A percentile compares a stretch with the other conserved stretches of the same genome.
phyloP scores from a whole-genome alignment of 306 rosid species.

The Corylus heterophylla region DNA sequence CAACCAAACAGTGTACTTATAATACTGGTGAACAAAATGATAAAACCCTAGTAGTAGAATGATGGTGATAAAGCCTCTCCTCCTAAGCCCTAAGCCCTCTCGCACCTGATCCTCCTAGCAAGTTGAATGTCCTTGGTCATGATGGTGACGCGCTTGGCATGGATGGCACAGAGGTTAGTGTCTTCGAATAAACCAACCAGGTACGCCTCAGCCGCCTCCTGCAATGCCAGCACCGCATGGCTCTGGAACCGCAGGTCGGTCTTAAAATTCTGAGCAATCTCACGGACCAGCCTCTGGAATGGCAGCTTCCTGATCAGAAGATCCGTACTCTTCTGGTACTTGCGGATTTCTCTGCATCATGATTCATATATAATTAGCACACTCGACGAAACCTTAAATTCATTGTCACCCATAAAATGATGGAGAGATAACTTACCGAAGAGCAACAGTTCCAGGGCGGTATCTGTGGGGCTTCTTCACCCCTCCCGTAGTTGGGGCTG shows the following conservation, averaged over 20 bases:
- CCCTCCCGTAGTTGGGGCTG: constrained; percentile 54
- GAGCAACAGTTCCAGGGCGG: constrained; percentile 54
- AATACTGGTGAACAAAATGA: no score
- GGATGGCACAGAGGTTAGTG: constrained; percentile 45
- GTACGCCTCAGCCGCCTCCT: constrained; percentile 55
- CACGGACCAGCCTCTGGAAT: constrained; percentile 38
- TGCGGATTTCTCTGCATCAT: constrained; percentile 37
- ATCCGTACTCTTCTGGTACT: constrained; percentile 45
- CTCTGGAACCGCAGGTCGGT: constrained; percentile 49
- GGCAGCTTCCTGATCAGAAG: constrained; percentile 47
- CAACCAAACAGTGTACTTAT: no score
- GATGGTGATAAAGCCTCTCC: no score
- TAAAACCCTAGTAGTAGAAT: no score
- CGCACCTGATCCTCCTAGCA: constrained; percentile 44
- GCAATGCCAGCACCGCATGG: constrained; percentile 45
- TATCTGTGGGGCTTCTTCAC: constrained; percentile 59
- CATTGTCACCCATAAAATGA: neutral
- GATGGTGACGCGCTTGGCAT: constrained; percentile 39
- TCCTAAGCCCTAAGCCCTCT: constrained; percentile 18
- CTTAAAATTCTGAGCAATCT: constrained; percentile 44
- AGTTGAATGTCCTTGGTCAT: constrained; percentile 46
- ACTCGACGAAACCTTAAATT: neutral
- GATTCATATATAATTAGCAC: neutral
- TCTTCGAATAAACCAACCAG: constrained; percentile 50
- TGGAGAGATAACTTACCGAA: constrained; percentile 23